A percentile compares a stretch with the other conserved stretches of the same genome.
Conservation (phyloP, 2,329 filamentous ascomycete genomes). For the Colletotrichum lentis region DNA sequence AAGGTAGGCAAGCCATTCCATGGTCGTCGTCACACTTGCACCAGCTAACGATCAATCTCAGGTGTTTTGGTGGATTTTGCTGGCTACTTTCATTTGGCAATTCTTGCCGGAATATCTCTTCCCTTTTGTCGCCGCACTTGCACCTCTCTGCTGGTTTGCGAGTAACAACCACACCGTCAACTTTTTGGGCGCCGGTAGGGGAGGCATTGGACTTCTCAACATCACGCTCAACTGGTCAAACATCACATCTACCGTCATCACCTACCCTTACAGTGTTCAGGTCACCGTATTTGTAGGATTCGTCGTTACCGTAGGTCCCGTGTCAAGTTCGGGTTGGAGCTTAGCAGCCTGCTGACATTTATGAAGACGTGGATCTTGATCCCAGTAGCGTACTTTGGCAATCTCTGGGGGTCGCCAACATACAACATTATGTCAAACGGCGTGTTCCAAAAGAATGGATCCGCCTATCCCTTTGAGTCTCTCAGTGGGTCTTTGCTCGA, state of each 20-base stretch:
- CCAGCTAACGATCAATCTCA: constrained; percentile 26
- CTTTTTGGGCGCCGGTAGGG: constrained; percentile 68
- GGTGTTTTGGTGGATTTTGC: constrained; percentile 63
- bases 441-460: constrained; percentile 49
- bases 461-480: constrained; percentile 30
- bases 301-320: constrained; percentile 46
- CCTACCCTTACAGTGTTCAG: constrained; percentile 65
- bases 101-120: constrained; percentile 69
- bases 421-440: constrained; percentile 66
- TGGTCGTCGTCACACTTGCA: too few relatives aligned
- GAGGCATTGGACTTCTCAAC: constrained; percentile 69
- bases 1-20: background rate
- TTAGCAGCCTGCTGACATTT: background rate
- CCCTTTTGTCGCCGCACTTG: constrained; percentile 66
- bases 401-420: constrained; percentile 54
- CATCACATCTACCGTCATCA: constrained; percentile 61
- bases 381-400: constrained; percentile 66
- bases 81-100: constrained; percentile 66
- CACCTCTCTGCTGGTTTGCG: constrained; percentile 71
- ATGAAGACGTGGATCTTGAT: constrained; percentile 65
- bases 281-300: constrained; percentile 64
- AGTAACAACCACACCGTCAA: constrained; percentile 65
- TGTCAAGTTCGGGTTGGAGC: background rate
- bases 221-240: constrained; percentile 69
- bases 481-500: constrained; percentile 40